These are phyloP conservation scores for Vigna angularis DNA, from an alignment of 306 rosid species.

Conservation along the genomic window DNA sequence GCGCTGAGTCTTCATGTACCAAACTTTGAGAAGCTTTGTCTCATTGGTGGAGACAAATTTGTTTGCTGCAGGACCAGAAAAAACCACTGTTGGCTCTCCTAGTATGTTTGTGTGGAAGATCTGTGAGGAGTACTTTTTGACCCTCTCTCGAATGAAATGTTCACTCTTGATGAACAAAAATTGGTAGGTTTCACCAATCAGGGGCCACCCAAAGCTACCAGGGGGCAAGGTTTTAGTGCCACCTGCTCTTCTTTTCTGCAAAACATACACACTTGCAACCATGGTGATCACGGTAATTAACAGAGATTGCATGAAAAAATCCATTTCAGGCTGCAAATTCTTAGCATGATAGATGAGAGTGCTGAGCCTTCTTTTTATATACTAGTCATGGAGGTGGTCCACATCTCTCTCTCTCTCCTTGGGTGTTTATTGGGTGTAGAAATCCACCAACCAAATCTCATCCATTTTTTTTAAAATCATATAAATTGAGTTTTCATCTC, in stretches of 20 bases:
- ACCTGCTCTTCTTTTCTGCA: conserved; percentile 27
- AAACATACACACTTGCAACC: conserved; percentile 11
- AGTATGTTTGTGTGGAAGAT: conserved; percentile 66
- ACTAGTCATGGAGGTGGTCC: too few species aligned
- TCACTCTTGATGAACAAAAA: conserved; percentile 57
- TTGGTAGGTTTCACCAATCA: conserved; percentile 61
- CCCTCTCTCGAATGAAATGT: conserved; percentile 51
- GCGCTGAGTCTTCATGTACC: conserved; percentile 48
- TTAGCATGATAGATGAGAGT: background rate
- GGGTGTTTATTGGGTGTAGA: too few species aligned
- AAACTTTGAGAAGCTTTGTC: conserved; percentile 58
- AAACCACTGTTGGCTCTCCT: conserved; percentile 65
- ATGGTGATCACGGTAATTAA: conserved; percentile 40
- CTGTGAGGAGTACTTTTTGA: conserved; percentile 56
- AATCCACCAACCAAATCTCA: too few species aligned
- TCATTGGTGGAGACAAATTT: conserved; percentile 66
- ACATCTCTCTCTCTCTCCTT: too few species aligned
- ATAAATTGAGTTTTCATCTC: too few species aligned
- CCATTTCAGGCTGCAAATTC: conserved; percentile 37
- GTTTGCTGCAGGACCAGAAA: conserved; percentile 67
- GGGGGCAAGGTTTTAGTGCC: conserved; percentile 58
- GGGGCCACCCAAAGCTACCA: conserved; percentile 72
- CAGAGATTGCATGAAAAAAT: conserved; percentile 30
- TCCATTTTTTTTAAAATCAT: too few species aligned
- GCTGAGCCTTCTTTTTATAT: background rate